These are phyloP conservation scores for Stachybotrys chlorohalonatus DNA, from an alignment of 2,329 filamentous ascomycete species.

Conservation along the genomic window DNA sequence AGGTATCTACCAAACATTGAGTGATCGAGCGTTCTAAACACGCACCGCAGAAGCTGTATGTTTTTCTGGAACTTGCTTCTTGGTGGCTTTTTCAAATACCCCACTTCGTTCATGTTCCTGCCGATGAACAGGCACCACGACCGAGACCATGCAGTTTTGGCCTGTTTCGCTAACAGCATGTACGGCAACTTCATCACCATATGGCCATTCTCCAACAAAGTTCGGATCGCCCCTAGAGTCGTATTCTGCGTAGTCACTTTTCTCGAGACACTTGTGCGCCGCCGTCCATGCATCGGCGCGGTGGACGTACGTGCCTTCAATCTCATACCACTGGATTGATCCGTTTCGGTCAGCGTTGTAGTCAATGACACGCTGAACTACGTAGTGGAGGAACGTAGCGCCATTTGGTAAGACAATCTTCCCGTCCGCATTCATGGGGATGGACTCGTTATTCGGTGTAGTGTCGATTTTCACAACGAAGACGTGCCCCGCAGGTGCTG, in stretches of 20 bases:
- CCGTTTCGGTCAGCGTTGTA: conserved; percentile 28
- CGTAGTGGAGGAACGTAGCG: conserved; percentile 25
- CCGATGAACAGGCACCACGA: neutral
- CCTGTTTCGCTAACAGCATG: conserved; percentile 33
- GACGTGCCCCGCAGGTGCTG: conserved; percentile 23
- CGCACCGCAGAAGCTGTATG: neutral
- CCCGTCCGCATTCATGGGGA: conserved; percentile 11
- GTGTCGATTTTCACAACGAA: conserved; percentile 28
- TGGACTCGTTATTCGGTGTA: conserved; percentile 23
- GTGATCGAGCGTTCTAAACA: no score
- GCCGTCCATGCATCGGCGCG: conserved; percentile 22
- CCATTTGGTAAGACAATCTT: conserved; percentile 12
- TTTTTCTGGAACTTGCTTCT: neutral
- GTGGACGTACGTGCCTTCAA: conserved; percentile 27
- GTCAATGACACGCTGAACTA: conserved; percentile 31
- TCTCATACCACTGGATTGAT: conserved; percentile 22
- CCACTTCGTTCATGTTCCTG: neutral
- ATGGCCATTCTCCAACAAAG: conserved; percentile 27
- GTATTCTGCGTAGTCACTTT: conserved; percentile 22
- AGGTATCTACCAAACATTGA: no score
- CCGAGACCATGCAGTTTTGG: neutral
- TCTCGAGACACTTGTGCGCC: conserved; percentile 21
- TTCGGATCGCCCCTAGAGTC: conserved; percentile 18
- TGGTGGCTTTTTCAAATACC: neutral
- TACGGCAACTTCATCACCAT: conserved; percentile 32